phyloP scores from a whole-genome alignment of 1,284 basidiomycete species.

The Fomitopsis schrenkii region DNA sequence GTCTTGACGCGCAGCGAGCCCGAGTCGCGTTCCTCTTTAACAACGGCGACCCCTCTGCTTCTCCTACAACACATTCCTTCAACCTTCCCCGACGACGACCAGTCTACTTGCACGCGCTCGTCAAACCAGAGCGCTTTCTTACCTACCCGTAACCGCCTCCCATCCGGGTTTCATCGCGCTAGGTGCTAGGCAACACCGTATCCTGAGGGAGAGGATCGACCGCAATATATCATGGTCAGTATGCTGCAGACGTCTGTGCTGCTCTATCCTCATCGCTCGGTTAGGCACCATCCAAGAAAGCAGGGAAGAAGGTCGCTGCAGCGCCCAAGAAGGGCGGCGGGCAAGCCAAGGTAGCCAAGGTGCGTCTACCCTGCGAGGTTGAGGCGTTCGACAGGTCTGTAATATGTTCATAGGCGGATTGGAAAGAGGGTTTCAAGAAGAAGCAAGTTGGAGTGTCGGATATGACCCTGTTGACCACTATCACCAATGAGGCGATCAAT shows the following conservation, averaged over 20 bases:
- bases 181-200: background rate
- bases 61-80: background rate
- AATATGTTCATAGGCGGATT: constrained; percentile 70
- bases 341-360: constrained; percentile 72
- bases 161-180: constrained; percentile 1
- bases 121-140: background rate
- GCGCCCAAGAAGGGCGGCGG: constrained; percentile 55
- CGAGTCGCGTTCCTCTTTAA: background rate
- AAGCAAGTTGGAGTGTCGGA: constrained; percentile 96
- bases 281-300: constrained; percentile 88
- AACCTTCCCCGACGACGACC: background rate
- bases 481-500: constrained; percentile 98
- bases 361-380: constrained; percentile 22
- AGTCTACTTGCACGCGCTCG: background rate
- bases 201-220: background rate
- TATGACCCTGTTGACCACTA: constrained; percentile 97
- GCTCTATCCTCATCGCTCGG: constrained; percentile 13
- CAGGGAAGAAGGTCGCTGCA: constrained; percentile 76
- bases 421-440: constrained; percentile 98
- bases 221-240: constrained; percentile 19
- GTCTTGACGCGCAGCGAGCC: background rate
- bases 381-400: background rate
- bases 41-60: background rate
- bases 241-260: constrained; percentile 9
- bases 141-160: constrained; percentile 11